Evolutionary conservation across 495 filamentous ascomycete species (phyloP).

Genomic region (Echria macrotheca): DNA sequence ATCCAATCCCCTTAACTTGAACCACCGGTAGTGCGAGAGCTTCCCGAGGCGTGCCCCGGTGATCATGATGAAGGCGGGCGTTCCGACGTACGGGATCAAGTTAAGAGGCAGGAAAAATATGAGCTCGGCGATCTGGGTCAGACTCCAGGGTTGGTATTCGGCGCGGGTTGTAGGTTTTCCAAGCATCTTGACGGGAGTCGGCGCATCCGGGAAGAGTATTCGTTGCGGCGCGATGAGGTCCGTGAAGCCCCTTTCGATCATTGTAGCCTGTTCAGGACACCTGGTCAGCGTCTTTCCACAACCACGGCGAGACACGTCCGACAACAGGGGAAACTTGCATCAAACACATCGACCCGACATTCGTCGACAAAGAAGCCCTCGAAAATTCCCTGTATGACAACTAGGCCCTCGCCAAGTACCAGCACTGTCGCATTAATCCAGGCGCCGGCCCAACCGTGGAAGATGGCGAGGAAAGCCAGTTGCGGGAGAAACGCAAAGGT

Average conservation of each 20-base stretch:
- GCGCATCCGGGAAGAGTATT: constrained; percentile 54
- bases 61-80: constrained; percentile 69
- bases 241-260: constrained; percentile 46
- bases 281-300: too few species aligned
- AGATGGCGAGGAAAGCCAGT: constrained; percentile 70
- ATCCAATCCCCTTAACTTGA: constrained; percentile 69
- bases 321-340: constrained; percentile 51
- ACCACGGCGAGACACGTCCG: too few species aligned
- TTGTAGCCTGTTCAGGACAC: constrained; percentile 32
- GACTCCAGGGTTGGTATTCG: constrained; percentile 60
- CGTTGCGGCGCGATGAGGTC: constrained; percentile 65
- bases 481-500: constrained; percentile 86
- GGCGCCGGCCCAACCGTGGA: constrained; percentile 71
- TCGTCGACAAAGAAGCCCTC: constrained; percentile 80
- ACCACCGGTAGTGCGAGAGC: constrained; percentile 64
- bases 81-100: constrained; percentile 80
- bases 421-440: constrained; percentile 71
- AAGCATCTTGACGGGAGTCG: constrained; percentile 62
- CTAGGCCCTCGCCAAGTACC: constrained; percentile 74
- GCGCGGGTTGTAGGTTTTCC: constrained; percentile 68
- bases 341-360: constrained; percentile 85
- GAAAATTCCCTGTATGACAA: constrained; percentile 70
- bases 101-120: constrained; percentile 79
- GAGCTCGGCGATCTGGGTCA: constrained; percentile 73
- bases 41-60: constrained; percentile 56